Evolutionary conservation across 352 stramenopile species (phyloP).

Genomic region (Aphanomyces stellatus): DNA sequence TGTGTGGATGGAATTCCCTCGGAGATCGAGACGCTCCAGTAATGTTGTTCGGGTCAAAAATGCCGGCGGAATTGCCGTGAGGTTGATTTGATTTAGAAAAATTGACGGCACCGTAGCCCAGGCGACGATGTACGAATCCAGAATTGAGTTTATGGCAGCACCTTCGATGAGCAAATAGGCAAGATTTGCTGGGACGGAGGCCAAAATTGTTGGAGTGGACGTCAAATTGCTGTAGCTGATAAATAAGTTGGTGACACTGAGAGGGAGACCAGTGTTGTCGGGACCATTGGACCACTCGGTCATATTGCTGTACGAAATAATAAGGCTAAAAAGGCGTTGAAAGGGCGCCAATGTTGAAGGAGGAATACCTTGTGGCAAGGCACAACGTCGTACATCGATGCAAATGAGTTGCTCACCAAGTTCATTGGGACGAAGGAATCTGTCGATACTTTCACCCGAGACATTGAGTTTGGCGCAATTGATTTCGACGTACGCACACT

Average conservation of each 20-base stretch:
- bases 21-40: background rate
- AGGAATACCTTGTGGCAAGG: background rate
- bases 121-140: background rate
- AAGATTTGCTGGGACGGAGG: background rate
- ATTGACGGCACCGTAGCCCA: background rate
- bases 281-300: background rate
- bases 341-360: background rate
- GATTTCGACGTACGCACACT: slow-evolving; percentile 4
- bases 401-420: background rate
- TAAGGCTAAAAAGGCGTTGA: background rate
- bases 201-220: background rate
- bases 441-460: background rate
- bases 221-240: background rate
- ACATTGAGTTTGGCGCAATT: background rate
- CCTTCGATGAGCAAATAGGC: background rate
- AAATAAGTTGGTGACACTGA: background rate
- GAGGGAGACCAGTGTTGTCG: background rate
- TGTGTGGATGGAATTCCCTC: background rate
- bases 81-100: background rate
- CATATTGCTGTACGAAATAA: background rate
- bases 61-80: background rate
- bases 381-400: slow-evolving; percentile 2
- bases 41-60: background rate
- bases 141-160: too few relatives aligned
- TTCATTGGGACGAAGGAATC: background rate